phyloP scores from a whole-genome alignment of 140 eudicot species.

The Bidens hawaiensis region DNA sequence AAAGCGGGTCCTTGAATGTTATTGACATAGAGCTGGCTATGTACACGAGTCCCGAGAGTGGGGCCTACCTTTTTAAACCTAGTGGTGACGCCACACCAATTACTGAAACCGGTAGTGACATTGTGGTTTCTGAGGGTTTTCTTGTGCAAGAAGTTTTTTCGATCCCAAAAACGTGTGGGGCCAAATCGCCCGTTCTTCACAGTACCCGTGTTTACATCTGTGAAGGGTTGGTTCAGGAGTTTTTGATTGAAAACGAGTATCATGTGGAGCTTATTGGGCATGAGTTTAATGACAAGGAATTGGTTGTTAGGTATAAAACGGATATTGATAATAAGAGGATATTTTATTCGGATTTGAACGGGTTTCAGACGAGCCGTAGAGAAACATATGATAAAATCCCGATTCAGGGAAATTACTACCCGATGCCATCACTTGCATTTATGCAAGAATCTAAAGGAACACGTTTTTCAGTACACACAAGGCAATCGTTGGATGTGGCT shows the following conservation, averaged over 20 bases:
- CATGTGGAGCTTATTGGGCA: conserved; percentile 85
- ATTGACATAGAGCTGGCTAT: conserved; percentile 73
- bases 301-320: conserved; percentile 81
- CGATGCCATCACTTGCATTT: conserved; percentile 94
- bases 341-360: conserved; percentile 83
- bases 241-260: conserved; percentile 78
- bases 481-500: conserved; percentile 88
- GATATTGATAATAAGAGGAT: conserved; percentile 63
- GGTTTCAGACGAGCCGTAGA: conserved; percentile 94
- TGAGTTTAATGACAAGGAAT: conserved; percentile 63
- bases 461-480: conserved; percentile 79
- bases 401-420: conserved; percentile 89
- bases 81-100: conserved; percentile 70
- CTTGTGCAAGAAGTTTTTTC: conserved; percentile 81
- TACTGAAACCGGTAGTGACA: conserved; percentile 38
- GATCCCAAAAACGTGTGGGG: conserved; percentile 68
- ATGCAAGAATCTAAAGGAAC: conserved; percentile 68
- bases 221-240: conserved; percentile 64
- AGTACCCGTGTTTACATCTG: conserved; percentile 68
- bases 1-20: conserved; percentile 37
- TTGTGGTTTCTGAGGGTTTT: conserved; percentile 68
- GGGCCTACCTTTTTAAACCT: conserved; percentile 90
- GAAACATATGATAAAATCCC: conserved; percentile 95
- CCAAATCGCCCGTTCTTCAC: conserved; percentile 59
- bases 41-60: conserved; percentile 87